phyloP scores from a whole-genome alignment of 1,139 yeast genomes.

The Kluyveromyces marxianus region DNA sequence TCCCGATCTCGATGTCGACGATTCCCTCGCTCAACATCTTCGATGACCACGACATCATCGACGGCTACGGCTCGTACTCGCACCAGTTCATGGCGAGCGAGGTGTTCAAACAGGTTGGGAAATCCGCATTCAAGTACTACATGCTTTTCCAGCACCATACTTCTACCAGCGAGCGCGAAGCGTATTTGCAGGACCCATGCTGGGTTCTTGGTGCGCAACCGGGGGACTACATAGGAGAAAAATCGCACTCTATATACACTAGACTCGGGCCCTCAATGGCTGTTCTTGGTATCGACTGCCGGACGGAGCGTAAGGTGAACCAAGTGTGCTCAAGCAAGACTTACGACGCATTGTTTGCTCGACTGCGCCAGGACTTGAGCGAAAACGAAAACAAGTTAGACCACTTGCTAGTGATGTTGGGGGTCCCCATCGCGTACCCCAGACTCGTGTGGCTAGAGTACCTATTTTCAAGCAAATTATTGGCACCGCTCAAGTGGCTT shows the following conservation, averaged over 20 bases:
- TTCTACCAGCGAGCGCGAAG: constrained; percentile 37
- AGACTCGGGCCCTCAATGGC: constrained; percentile 69
- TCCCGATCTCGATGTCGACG: constrained; percentile 68
- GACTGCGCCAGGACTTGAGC: constrained; percentile 49
- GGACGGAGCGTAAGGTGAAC: constrained; percentile 74
- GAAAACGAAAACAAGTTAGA: constrained; percentile 42
- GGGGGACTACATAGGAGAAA: constrained; percentile 64
- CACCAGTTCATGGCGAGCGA: constrained; percentile 66
- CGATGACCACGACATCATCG: constrained; percentile 92
- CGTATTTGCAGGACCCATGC: constrained; percentile 38
- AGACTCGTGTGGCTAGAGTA: constrained; percentile 84
- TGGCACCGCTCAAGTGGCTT: constrained; percentile 59
- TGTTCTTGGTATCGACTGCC: constrained; percentile 77
- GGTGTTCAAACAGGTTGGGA: constrained; percentile 64
- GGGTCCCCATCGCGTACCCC: constrained; percentile 93
- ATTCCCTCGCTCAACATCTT: constrained; percentile 80
- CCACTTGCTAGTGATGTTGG: constrained; percentile 76
- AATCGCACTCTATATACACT: constrained; percentile 59
- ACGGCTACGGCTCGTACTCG: constrained; percentile 86
- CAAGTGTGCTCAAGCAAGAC: constrained; percentile 50
- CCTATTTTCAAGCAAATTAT: constrained; percentile 51
- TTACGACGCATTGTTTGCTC: constrained; percentile 52
- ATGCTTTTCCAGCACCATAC: constrained; percentile 87
- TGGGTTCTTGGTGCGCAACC: constrained; percentile 48
- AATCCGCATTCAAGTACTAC: constrained; percentile 74